Base-by-base conservation (phyloP, 805 yeast genomes). In the Teunomyces aglyptinius region DNA sequence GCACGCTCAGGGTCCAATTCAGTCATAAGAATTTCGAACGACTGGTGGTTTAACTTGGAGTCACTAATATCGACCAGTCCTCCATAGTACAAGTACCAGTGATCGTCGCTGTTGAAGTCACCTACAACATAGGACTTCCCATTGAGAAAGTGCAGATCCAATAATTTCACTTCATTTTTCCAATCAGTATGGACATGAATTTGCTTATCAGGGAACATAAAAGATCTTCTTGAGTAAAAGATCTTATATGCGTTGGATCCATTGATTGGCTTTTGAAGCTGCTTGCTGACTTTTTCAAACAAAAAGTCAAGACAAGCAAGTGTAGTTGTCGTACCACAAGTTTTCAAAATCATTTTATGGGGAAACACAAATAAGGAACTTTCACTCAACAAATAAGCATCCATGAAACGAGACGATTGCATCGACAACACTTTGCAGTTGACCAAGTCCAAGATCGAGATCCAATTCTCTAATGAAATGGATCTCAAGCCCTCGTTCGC, bases 241-340 rank as follows among this genome's bases (percentile, higher is more conserved):
- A 89, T 82, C 55, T 85, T 79, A 66, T 76, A 78, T 27, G 89
- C 82, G 22, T 65, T 62, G 20, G 52, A 57, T 49, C 58, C 56
- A 45, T 18, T 46, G 47, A 73, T 61, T 18, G 51, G 22, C 11
- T 43, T 45, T n/a, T 50, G 32, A 12, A 49, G 53, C 11, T 57
- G 49, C 10, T 57, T 46, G 34, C 55, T 58, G 19, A 68, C 64
- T 12, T 56, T 54, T 40, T 79, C 78, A 50, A 87, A 79, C 43
- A 92, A 67, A 43, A 79, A 76, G 22, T 80, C 81, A 22, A 92
- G 66, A 54, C 97, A 92, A 19, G 82, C 78, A 47, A 92, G 75
- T 1, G 96, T 85, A 1, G 96, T 89, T 1, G 98, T 92, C 3
- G 97, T 91, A 6, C 99, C 99, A 64, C 99, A 92, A 4, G 99